These are phyloP conservation scores for Cystodermella granulosa DNA, from an alignment of 1,284 basidiomycete genomes.

Conservation along the genomic window DNA sequence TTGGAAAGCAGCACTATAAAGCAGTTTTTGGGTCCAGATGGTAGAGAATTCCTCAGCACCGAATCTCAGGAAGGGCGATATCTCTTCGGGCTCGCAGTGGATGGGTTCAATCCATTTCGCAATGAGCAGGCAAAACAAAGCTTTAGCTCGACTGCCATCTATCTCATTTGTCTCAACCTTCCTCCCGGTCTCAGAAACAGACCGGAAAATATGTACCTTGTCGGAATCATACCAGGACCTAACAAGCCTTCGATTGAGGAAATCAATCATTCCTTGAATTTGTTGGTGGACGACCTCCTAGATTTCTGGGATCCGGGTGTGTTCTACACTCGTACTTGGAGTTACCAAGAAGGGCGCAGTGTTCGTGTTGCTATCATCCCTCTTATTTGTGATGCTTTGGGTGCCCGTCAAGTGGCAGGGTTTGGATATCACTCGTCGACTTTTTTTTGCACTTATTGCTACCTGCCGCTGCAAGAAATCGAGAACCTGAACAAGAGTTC, in stretches of 20 bases:
- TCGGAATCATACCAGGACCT: slow-evolving; percentile 30
- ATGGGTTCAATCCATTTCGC: slow-evolving; percentile 39
- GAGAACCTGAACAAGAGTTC: too few species aligned
- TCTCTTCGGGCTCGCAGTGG: slow-evolving; percentile 28
- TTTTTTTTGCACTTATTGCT: slow-evolving; percentile 25
- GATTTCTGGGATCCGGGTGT: slow-evolving; percentile 31
- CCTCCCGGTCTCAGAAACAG: slow-evolving; percentile 21
- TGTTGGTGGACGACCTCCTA: slow-evolving; percentile 28
- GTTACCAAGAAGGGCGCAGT: slow-evolving; percentile 14
- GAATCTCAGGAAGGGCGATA: slow-evolving; percentile 16
- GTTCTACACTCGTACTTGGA: slow-evolving; percentile 18
- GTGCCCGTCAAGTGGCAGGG: slow-evolving; percentile 21
- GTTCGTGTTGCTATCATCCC: slow-evolving; percentile 20
- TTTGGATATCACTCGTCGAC: slow-evolving; percentile 12
- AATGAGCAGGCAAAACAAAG: slow-evolving; percentile 30
- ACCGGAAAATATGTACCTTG: slow-evolving; percentile 30
- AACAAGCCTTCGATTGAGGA: slow-evolving; percentile 17
- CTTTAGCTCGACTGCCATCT: slow-evolving; percentile 31
- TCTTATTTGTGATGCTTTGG: slow-evolving; percentile 31
- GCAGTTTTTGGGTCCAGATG: slow-evolving; percentile 11
- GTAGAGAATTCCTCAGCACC: not conserved
- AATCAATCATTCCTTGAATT: slow-evolving; percentile 28
- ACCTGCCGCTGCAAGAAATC: slow-evolving; percentile 21
- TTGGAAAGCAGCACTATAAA: slow-evolving; percentile 18
- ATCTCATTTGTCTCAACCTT: slow-evolving; percentile 29